A percentile compares a stretch with the other conserved stretches of the same genome.
These are phyloP conservation scores for Murraya paniculata DNA, from an alignment of 345 rosid species.

Conservation along the genomic window DNA sequence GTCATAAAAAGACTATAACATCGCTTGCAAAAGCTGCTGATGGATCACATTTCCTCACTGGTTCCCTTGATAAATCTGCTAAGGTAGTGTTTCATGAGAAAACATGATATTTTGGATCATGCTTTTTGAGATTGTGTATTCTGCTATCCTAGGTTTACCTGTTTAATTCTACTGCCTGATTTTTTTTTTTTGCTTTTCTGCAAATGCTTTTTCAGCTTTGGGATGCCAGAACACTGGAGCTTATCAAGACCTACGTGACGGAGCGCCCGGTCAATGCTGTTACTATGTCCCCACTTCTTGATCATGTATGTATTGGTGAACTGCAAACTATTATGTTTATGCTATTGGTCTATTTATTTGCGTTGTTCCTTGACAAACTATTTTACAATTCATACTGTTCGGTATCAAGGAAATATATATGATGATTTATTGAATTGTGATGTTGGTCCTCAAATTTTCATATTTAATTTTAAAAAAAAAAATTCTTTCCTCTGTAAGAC, in stretches of 20 bases:
- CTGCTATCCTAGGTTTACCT: background rate
- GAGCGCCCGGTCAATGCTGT: constrained; percentile 99
- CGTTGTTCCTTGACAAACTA: background rate
- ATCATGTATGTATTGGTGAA: constrained; percentile 63
- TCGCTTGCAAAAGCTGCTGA: constrained; percentile 80
- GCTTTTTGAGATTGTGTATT: background rate
- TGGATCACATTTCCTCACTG: constrained; percentile 82
- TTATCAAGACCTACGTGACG: constrained; percentile 79
- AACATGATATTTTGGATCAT: background rate
- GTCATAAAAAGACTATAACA: constrained; percentile 83
- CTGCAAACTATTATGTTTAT: background rate
- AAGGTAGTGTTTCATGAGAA: constrained; percentile 43
- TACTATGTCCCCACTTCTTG: constrained; percentile 88
- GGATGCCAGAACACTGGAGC: constrained; percentile 84
- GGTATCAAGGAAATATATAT: background rate
- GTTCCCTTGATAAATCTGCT: constrained; percentile 93
- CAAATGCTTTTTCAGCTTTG: constrained; percentile 58
- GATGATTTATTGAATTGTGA: background rate
- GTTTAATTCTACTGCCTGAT: constrained; percentile 1
- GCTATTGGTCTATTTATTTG: background rate
- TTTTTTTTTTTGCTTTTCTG: constrained; percentile 8
- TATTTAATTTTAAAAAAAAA: no score
- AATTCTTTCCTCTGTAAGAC: background rate
- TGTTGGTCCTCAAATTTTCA: background rate
- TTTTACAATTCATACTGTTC: background rate